Percentiles rank a stretch among this genome's conserved stretches.
These are phyloP conservation scores for Ampelocalamus luodianensis DNA, from an alignment of 176 grass and related monocot species.

Conservation along the genomic window DNA sequence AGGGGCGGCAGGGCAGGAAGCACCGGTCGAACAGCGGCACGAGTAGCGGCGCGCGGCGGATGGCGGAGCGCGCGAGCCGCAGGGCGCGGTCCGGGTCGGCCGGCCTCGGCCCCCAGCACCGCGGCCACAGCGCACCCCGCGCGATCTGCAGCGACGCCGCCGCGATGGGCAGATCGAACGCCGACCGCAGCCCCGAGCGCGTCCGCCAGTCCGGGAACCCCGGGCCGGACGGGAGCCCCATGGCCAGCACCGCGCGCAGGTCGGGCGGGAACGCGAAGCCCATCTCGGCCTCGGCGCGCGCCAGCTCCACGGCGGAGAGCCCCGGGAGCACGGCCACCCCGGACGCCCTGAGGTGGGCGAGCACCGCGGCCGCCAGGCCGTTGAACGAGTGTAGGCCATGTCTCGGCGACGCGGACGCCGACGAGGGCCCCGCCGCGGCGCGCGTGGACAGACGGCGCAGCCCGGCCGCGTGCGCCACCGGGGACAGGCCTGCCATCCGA, in stretches of 20 bases:
- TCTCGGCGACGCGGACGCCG: constrained; percentile 50
- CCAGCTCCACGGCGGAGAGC: constrained; percentile 61
- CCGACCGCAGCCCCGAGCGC: constrained; percentile 24
- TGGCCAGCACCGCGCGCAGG: constrained; percentile 70
- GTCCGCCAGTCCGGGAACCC: constrained; percentile 76
- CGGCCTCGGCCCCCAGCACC: constrained; percentile 58
- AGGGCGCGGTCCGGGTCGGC: constrained; percentile 60
- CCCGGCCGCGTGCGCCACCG: constrained; percentile 68
- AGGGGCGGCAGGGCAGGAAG: constrained; percentile 70
- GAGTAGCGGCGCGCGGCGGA: constrained; percentile 73
- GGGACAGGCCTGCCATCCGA: constrained; percentile 55
- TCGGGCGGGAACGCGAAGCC: constrained; percentile 79
- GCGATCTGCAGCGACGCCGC: constrained; percentile 68
- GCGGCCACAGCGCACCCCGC: constrained; percentile 65
- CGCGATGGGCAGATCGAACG: constrained; percentile 67
- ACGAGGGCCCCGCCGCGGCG: constrained; percentile 49
- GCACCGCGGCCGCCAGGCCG: constrained; percentile 38
- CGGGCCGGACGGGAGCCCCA: constrained; percentile 54
- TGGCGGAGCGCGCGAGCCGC: constrained; percentile 55
- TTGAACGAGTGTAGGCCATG: constrained; percentile 64
- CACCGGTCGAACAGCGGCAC: constrained; percentile 72
- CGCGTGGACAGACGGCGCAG: constrained; percentile 77
- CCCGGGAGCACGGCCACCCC: constrained; percentile 52
- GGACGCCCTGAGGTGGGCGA: constrained; percentile 56
- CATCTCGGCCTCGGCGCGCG: constrained; percentile 60